Conservation (phyloP, 148 eudicot species). For the Suaeda aralocaspica region DNA sequence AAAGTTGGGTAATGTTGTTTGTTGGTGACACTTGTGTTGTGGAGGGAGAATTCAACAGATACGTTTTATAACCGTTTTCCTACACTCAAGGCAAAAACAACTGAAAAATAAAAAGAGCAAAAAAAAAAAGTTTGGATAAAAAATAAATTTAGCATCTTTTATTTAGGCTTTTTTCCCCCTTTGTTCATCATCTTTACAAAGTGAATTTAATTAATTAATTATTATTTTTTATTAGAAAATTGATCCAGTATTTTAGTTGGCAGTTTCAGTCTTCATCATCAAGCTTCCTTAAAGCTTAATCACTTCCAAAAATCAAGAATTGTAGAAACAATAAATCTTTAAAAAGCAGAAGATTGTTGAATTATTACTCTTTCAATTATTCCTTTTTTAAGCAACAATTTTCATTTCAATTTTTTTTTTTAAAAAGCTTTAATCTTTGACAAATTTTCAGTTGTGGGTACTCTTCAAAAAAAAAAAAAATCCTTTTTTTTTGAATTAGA, state of each 20-base stretch:
- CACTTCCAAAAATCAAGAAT: background rate
- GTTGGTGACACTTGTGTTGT: no score
- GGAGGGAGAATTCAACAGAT: no score
- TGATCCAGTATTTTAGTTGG: background rate
- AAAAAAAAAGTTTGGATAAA: background rate
- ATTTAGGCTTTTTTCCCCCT: background rate
- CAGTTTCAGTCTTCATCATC: background rate
- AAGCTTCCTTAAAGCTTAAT: background rate
- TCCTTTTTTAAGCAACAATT: constrained; percentile 7
- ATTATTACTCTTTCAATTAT: background rate
- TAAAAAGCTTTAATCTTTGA: constrained; percentile 3
- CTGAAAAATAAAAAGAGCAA: background rate
- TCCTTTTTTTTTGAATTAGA: background rate
- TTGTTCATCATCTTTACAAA: no score
- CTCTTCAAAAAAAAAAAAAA: background rate
- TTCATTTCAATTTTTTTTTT: constrained; percentile 2
- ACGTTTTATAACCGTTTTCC: constrained; percentile 10
- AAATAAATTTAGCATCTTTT: background rate
- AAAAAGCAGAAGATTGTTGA: background rate
- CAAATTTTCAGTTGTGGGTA: constrained; percentile 5
- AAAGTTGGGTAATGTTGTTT: no score
- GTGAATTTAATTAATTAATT: no score
- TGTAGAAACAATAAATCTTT: background rate
- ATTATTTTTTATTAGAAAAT: no score
- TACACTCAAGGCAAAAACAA: background rate